Evolutionary conservation across 164 flowering plant genomes (phyloP), one percentile per base, ranked within the genome.

Genomic region (Pachysandra terminalis): DNA sequence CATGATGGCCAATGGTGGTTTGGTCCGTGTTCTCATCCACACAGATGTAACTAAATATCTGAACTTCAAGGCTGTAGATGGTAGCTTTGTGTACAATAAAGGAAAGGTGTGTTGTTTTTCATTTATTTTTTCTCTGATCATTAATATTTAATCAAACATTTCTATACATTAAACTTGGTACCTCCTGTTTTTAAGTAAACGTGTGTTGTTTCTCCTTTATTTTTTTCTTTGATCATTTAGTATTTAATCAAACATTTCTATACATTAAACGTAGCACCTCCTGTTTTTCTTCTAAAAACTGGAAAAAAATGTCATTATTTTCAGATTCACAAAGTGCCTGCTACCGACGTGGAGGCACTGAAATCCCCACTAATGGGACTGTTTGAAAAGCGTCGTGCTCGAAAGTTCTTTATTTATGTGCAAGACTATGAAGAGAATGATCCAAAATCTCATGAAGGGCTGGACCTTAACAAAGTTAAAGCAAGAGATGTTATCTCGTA

Each of bases 31-130:
- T 67, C 96, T 95, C 40, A 90, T 95, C 80, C 99, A 95, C 78
- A 87, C 97, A 21, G 84, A 89, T 76, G 99, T 95, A 16, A 92
- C 99, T 9, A 95, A 92, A 77, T 92, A 95, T 71, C 81, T 95
- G 67, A 84, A 90, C 70, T 95, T 95, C 74, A 92, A 95, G 82
- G 99, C 91, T 64, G 97, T 95, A 19, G 99, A 95, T 80, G 97
- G 97, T 25, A 90, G 99, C 76, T 92, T 89, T 81, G 99, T 95
- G 61, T 95, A 92, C 88, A 90, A 95, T 78, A 89, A 95, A 71
- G 89, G 87, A 26, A 95, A 95, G 93, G 97, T 92, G 73, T 58
- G 69, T 10, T n/a, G n/a, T n/a, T n/a, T n/a, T 24, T 37, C 24
- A 17, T 22, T 70, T 41, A 12, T 40, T 66, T 10, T 32, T 45